Evolutionary conservation across 306 rosid genomes (phyloP), one percentile per base, ranked within the genome.

Genomic region (Inga laurina): DNA sequence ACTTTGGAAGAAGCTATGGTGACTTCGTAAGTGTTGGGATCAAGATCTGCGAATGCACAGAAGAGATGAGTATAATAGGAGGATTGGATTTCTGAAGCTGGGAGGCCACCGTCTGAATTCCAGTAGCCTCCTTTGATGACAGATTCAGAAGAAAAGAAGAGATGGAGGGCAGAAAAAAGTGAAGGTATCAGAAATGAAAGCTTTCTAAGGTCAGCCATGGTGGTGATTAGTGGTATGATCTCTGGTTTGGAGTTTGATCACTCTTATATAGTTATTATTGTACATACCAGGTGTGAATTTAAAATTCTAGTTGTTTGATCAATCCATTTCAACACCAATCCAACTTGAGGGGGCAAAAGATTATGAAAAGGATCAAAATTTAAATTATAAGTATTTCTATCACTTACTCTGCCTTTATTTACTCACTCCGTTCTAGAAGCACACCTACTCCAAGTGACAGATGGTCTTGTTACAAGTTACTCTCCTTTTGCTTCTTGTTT

Each of bases 21-120:
- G 78, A 88, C 80, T 66, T 75, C 43, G 84, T 56, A 64, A 64
- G 87, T 82, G 30, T 56, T 69, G 57, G 81, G 18, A 48, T 87
- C 80, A 7, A 88, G 72, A 37, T 82, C 62, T 0, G 90, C 92
- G 30, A 77, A 84, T 4, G 95, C 95, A 43, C 91, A 93, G 41
- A 84, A 91, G 56, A 93, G 87, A 35, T 93, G 97, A 1, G 95
- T 91, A 91, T 90, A 93, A 21, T 83, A 68, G 18, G 86, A 16
- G 43, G 95, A 76, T n/a, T 93, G 74, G 14, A 93, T 91, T 86
- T 79, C n/a, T 4, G 92, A 76, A 9, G 54, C 84, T 0, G 78
- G 74, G 11, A 81, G 87, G 7, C 79, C 97, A 7, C 88, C 52
- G 18, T 44, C 90, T 0, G 82, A 75, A 16, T 75, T 84, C 95